Evolutionary conservation across 1,284 basidiomycete genomes (phyloP).

Genomic region (Ustanciosporium gigantosporum): DNA sequence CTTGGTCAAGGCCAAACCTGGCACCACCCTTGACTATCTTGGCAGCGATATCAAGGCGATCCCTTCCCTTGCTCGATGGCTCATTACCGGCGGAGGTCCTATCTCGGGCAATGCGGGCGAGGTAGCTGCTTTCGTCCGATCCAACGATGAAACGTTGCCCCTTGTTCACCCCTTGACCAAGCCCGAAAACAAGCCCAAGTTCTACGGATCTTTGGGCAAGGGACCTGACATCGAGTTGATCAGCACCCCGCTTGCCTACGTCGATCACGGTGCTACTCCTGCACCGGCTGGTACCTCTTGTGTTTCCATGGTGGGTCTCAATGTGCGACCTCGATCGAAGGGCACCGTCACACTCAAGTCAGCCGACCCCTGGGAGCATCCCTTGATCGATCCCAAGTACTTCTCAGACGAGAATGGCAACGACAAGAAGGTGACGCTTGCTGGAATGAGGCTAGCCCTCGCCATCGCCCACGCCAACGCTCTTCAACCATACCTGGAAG

Average conservation of each 20-base stretch:
- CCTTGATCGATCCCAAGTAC: conserved; percentile 38
- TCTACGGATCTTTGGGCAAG: conserved; percentile 43
- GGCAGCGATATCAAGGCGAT: conserved; percentile 21
- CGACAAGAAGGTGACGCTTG: conserved; percentile 42
- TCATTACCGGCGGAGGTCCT: conserved; percentile 40
- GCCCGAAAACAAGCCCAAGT: conserved; percentile 38
- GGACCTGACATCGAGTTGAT: conserved; percentile 60
- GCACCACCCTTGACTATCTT: conserved; percentile 36
- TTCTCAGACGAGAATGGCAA: conserved; percentile 41
- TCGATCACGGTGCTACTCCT: conserved; percentile 27
- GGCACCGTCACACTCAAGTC: conserved; percentile 30
- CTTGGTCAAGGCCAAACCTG: conserved; percentile 20
- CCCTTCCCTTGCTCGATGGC: conserved; percentile 22
- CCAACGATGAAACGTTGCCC: conserved; percentile 56
- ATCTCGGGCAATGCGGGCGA: conserved; percentile 47
- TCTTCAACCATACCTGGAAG: conserved; percentile 32
- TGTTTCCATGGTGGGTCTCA: conserved; percentile 37
- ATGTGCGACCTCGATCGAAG: conserved; percentile 41
- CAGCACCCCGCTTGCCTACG: conserved; percentile 29
- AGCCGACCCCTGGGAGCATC: conserved; percentile 37
- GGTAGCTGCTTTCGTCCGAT: conserved; percentile 58
- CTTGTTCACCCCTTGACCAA: conserved; percentile 24
- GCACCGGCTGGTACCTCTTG: conserved; percentile 25
- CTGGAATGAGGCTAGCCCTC: conserved; percentile 32
- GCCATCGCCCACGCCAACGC: conserved; percentile 20